Conservation (phyloP, 2,329 filamentous ascomycete genomes). For the Verticillium tricorpus region DNA sequence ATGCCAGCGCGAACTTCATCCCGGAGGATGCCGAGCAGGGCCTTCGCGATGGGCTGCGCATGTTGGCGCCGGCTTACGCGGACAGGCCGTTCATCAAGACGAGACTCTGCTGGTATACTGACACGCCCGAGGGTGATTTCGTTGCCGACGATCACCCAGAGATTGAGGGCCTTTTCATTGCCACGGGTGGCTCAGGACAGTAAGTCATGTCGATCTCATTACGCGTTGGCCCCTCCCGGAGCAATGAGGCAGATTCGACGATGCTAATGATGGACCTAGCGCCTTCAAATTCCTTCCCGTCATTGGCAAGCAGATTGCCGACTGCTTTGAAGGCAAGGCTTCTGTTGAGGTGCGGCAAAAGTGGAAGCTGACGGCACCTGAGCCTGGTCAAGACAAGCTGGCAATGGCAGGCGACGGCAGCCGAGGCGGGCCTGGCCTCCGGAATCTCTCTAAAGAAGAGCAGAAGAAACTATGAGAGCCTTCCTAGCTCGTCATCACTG, state of each 20-base stretch:
- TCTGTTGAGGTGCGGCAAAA: constrained; percentile 19
- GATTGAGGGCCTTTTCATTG: constrained; percentile 38
- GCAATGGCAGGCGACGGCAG: constrained; percentile 23
- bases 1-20: constrained; percentile 36
- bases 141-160: constrained; percentile 52
- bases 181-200: constrained; percentile 41
- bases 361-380: constrained; percentile 20
- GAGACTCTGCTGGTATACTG: constrained; percentile 60
- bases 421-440: constrained; percentile 20
- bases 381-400: background rate
- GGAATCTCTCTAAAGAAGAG: constrained; percentile 18
- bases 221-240: background rate
- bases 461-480: constrained; percentile 20
- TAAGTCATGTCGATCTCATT: constrained; percentile 7
- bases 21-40: constrained; percentile 47
- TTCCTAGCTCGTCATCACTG: too few species aligned
- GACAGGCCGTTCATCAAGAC: constrained; percentile 45
- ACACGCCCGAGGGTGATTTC: constrained; percentile 61
- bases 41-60: constrained; percentile 44
- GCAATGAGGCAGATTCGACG: background rate
- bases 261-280: background rate
- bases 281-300: constrained; percentile 22
- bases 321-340: constrained; percentile 27
- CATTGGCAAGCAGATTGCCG: constrained; percentile 20
- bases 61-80: constrained; percentile 50